phyloP scores from a whole-genome alignment of 495 filamentous ascomycete species.

The Penicillium riverlandense region DNA sequence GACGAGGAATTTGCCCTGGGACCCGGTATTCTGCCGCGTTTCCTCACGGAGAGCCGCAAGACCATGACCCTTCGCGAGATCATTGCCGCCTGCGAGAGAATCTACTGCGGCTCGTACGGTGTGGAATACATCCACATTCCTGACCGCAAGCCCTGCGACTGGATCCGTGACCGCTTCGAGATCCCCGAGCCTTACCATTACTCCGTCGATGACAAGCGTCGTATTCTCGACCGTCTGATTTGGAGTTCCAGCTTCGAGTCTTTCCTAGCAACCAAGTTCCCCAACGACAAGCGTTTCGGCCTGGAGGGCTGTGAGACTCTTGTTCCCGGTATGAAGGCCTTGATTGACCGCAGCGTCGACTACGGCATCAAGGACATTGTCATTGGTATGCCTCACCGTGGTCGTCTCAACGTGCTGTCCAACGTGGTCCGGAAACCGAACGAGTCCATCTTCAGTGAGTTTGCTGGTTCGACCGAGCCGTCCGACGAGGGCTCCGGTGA shows the following conservation, averaged over 20 bases:
- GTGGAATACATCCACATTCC: conserved; percentile 99
- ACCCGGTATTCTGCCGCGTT: conserved; percentile 91
- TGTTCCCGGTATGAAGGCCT: conserved; percentile 97
- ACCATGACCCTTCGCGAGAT: conserved; percentile 98
- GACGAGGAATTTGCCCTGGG: conserved; percentile 88
- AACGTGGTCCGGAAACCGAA: conserved; percentile 99
- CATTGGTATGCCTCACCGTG: conserved; percentile 99
- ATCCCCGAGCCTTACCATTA: conserved; percentile 92
- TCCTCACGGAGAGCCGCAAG: conserved; percentile 75
- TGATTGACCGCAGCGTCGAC: conserved; percentile 96
- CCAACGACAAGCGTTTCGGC: conserved; percentile 99
- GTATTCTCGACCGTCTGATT: conserved; percentile 94
- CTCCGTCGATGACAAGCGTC: conserved; percentile 91
- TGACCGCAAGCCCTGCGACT: conserved; percentile 95
- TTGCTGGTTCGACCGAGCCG: conserved; percentile 79
- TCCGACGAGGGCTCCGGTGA: conserved; percentile 96
- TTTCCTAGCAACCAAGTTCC: conserved; percentile 94
- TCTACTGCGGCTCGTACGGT: conserved; percentile 95
- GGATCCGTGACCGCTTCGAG: conserved; percentile 91
- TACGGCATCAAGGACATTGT: conserved; percentile 98
- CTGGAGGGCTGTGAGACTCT: conserved; percentile 94
- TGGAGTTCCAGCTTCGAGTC: conserved; percentile 95
- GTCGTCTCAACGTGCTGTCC: conserved; percentile 93
- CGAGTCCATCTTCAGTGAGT: conserved; percentile 98
- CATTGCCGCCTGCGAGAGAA: conserved; percentile 82